Evolutionary conservation across 768 basidiomycete genomes (phyloP), one percentile per base, ranked within the genome.

Genomic region (Leccinum olivaceopallidum): DNA sequence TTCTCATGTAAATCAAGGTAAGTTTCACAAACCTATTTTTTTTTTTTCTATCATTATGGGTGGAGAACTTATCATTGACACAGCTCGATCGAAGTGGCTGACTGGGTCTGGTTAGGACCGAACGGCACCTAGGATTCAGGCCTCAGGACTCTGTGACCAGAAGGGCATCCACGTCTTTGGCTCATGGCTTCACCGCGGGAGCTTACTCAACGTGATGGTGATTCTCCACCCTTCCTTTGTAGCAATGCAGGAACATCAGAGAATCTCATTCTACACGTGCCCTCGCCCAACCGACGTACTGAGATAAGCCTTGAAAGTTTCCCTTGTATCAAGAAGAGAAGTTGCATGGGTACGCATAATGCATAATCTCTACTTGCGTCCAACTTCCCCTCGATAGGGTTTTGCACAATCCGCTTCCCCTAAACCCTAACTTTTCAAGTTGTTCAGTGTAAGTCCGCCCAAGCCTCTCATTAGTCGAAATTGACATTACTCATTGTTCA

Each of bases 181-280:
- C 56, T 64, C 67, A 58, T 62, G 65, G 55, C 54, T 57, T 60
- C 60, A 63, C 56, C 56, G 59, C 63, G 59, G 69, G 53, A 63
- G 66, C 58, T 22, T 51, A 44, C 56, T 53, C 58, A 58, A 63
- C 48, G 53, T 60, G 65, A 56, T 60, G 56, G 60, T 24, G 67
- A 71, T 68, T 70, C 69, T 65, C 68, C 69, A 65, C 26, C 30
- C 68, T 71, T 69, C 69, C 53, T 61, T 70, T 61, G 61, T 60
- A 68, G 57, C 57, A 59, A 60, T 60, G 60, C 58, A 60, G 36
- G 68, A 68, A 67, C 47, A 24, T 28, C 44, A 61, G 57, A 49
- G 66, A 70, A 63, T 63, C 59, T 52, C 59, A n/a, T 57, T 48
- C 36, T 50, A 65, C 65, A 67, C 68, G 68, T 68, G 60, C 55